Conservation (phyloP, 1,284 basidiomycete genomes). For the Inonotus hispidus region DNA sequence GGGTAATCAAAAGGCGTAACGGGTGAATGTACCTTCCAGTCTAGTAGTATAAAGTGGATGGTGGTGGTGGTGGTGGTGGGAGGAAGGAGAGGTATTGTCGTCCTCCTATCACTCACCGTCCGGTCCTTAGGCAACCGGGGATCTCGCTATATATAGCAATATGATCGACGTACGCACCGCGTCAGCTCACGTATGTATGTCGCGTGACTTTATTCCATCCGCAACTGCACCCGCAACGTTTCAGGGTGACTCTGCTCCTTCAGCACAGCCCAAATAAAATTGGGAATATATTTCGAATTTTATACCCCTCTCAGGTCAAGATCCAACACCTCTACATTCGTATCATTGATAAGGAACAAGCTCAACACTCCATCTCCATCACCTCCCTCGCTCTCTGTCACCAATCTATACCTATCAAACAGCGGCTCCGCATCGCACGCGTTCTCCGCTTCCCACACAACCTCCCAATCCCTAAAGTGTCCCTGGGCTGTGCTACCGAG, state of each 20-base stretch:
- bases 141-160: background rate
- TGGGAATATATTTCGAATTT: background rate
- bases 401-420: conserved; percentile 34
- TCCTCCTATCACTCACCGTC: background rate
- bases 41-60: background rate
- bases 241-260: background rate
- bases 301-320: conserved; percentile 22
- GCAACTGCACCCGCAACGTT: background rate
- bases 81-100: background rate
- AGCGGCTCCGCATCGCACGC: conserved; percentile 36
- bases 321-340: conserved; percentile 31
- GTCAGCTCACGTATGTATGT: background rate
- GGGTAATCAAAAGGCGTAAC: no score
- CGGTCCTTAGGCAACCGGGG: background rate
- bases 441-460: conserved; percentile 31
- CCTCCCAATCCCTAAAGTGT: conserved; percentile 34
- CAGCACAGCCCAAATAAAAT: background rate
- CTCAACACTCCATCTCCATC: conserved; percentile 32
- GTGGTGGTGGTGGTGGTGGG: no score
- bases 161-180: background rate
- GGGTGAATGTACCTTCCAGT: background rate
- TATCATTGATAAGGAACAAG: conserved; percentile 34
- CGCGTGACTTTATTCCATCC: background rate
- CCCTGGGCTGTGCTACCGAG: conserved; percentile 31
- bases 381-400: conserved; percentile 21